phyloP scores from a whole-genome alignment of 2,329 filamentous ascomycete genomes.

The Nakataea oryzae region DNA sequence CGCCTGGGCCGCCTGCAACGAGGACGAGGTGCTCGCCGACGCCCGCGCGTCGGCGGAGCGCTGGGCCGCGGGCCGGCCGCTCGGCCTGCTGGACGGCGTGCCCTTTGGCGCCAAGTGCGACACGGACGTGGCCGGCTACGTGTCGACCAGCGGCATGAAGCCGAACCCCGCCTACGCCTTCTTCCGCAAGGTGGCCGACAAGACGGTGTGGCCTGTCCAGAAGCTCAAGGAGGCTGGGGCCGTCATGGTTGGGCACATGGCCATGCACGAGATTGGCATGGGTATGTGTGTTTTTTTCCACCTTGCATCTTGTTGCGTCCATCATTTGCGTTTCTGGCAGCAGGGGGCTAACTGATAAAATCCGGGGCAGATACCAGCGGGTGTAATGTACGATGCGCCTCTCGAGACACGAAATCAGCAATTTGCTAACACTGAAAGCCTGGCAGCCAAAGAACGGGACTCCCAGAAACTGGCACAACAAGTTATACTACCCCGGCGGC shows the following conservation, averaged over 20 bases:
- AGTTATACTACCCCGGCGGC: slow-evolving; percentile 67
- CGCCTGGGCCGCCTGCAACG: slow-evolving; percentile 61
- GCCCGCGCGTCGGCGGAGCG: slow-evolving; percentile 64
- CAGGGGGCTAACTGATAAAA: not conserved
- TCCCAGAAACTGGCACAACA: slow-evolving; percentile 68
- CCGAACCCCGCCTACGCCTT: slow-evolving; percentile 41
- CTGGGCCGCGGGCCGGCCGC: slow-evolving; percentile 54
- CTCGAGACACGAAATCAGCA: not conserved
- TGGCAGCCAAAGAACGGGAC: slow-evolving; percentile 55
- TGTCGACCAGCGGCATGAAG: slow-evolving; percentile 53
- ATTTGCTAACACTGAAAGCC: not conserved
- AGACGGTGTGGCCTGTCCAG: slow-evolving; percentile 60
- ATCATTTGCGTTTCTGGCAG: not conserved
- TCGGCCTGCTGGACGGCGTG: slow-evolving; percentile 69
- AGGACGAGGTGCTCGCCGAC: slow-evolving; percentile 51
- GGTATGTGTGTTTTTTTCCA: slow-evolving; percentile 23
- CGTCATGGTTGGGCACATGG: slow-evolving; percentile 64
- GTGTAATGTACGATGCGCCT: slow-evolving; percentile 47
- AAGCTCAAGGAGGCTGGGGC: slow-evolving; percentile 67
- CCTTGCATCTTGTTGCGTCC: not conserved
- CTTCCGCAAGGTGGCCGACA: slow-evolving; percentile 36
- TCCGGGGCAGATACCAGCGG: slow-evolving; percentile 57
- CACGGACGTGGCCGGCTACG: slow-evolving; percentile 59
- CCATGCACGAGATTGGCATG: slow-evolving; percentile 72
- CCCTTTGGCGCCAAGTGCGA: slow-evolving; percentile 82